Percentiles rank a stretch among this genome's conserved stretches.
Conservation (phyloP, 192 early-diverging fungal species). For the Mortierella antarctica region DNA sequence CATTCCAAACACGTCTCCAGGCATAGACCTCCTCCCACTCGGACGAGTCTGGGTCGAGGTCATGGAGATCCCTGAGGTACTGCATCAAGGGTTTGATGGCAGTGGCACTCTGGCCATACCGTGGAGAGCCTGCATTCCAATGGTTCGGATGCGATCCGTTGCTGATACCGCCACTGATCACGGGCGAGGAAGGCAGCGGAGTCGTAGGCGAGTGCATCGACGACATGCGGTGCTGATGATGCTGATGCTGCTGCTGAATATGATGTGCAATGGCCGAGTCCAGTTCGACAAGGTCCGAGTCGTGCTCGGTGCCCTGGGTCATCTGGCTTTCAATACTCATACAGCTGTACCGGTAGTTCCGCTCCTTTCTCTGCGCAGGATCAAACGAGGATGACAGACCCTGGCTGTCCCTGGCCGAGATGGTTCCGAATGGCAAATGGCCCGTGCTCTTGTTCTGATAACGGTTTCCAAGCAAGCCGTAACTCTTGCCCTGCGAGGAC, state of each 20-base stretch:
- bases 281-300: conserved; percentile 8
- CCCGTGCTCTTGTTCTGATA: conserved; percentile 49
- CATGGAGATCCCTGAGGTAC: conserved; percentile 68
- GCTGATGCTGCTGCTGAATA: conserved; percentile 23
- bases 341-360: conserved; percentile 25
- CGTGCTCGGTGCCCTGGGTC: conserved; percentile 39
- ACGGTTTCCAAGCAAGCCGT: conserved; percentile 23
- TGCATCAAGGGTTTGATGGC: conserved; percentile 54
- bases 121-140: conserved; percentile 16
- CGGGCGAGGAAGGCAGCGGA: conserved; percentile 39
- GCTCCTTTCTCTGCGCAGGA: conserved; percentile 16
- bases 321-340: conserved; percentile 49
- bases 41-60: conserved; percentile 61
- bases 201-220: conserved; percentile 49
- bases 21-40: conserved; percentile 55
- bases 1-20: conserved; percentile 54
- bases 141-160: not conserved
- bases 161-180: conserved; percentile 4
- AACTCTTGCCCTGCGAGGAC: not conserved
- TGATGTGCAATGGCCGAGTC: conserved; percentile 12
- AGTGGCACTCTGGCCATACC: conserved; percentile 24
- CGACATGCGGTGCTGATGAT: conserved; percentile 28
- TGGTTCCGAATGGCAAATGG: conserved; percentile 31
- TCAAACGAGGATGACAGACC: conserved; percentile 24
- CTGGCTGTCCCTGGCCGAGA: not conserved